phyloP scores from a whole-genome alignment of 2,329 filamentous ascomycete species.

The Thyridium curvatum region DNA sequence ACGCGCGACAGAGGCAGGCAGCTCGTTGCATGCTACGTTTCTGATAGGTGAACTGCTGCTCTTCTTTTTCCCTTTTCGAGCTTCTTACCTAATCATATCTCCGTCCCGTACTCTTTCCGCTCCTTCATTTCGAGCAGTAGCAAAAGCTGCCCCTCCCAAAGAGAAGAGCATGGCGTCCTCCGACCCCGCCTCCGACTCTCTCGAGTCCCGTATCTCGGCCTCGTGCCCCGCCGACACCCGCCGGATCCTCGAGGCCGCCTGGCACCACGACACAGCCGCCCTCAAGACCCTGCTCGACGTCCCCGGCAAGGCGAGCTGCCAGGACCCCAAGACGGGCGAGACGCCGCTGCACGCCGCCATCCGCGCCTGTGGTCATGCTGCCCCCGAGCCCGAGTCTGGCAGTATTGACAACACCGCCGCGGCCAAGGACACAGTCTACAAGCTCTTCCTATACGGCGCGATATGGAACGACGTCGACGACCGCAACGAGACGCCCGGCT shows the following conservation, averaged over 20 bases:
- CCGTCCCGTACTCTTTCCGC: no score
- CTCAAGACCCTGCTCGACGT: conserved; percentile 64
- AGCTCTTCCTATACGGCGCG: conserved; percentile 79
- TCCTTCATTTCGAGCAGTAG: no score
- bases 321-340: conserved; percentile 78
- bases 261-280: conserved; percentile 55
- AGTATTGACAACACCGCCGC: conserved; percentile 18
- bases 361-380: conserved; percentile 55
- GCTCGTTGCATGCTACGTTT: no score
- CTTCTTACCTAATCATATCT: no score
- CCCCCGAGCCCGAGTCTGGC: neutral
- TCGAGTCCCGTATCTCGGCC: conserved; percentile 45
- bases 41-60: no score
- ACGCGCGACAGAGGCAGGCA: no score
- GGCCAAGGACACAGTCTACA: conserved; percentile 61
- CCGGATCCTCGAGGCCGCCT: conserved; percentile 46
- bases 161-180: conserved; percentile 13
- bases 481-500: conserved; percentile 86
- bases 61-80: no score
- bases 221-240: conserved; percentile 44
- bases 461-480: conserved; percentile 96
- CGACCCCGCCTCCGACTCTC: conserved; percentile 34
- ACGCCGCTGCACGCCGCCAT: conserved; percentile 88
- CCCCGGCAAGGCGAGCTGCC: conserved; percentile 62
- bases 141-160: no score